These are phyloP conservation scores for Apiotrichum veenhuisii DNA, from an alignment of 1,284 basidiomycete genomes.

Conservation along the genomic window DNA sequence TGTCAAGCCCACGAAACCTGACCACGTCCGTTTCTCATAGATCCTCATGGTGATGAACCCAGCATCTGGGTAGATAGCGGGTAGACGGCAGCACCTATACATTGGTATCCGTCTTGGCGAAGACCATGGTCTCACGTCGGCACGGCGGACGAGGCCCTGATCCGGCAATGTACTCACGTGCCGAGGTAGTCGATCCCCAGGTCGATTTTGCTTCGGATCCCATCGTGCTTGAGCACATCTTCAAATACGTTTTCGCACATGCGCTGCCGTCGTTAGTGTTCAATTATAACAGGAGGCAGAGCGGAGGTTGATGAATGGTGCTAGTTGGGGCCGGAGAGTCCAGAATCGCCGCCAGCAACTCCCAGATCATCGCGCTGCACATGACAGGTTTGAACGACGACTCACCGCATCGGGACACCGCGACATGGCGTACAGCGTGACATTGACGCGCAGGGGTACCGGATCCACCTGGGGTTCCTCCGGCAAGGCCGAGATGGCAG, in stretches of 20 bases:
- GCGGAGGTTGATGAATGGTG: no score
- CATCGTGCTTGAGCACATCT: conserved; percentile 60
- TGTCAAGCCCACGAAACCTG: no score
- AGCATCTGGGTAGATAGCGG: no score
- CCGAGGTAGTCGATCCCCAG: conserved; percentile 69
- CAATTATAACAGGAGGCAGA: no score
- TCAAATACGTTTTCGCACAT: conserved; percentile 72
- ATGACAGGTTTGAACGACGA: background rate
- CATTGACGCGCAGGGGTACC: conserved; percentile 25
- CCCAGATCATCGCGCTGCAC: background rate
- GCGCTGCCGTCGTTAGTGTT: conserved; percentile 22
- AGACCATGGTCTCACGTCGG: no score
- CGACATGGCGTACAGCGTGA: conserved; percentile 48
- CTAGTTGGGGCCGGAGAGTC: background rate
- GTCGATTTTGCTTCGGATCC: conserved; percentile 59
- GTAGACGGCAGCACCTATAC: no score
- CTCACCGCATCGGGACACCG: conserved; percentile 49
- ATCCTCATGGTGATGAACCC: no score
- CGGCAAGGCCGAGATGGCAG: no score
- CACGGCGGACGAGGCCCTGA: no score
- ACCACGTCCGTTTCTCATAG: no score
- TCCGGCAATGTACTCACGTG: no score
- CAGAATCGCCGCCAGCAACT: background rate
- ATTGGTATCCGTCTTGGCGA: no score
- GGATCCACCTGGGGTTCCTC: background rate